Conservation (phyloP, 805 yeast species). For the Maudiozyma serrabonitensis region DNA sequence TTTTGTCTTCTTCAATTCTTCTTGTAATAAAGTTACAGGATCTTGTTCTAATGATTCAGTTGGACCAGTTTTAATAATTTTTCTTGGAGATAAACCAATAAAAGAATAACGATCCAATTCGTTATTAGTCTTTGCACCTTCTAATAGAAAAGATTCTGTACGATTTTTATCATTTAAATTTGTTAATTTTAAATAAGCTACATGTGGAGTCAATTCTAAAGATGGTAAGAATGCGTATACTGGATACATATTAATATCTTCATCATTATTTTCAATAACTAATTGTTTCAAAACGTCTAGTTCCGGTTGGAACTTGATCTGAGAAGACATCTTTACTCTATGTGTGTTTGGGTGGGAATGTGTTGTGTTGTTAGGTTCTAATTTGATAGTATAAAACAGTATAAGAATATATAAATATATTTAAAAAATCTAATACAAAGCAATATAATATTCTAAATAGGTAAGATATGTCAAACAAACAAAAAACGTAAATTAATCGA, state of each 20-base stretch:
- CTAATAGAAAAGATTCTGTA: slow-evolving; percentile 70
- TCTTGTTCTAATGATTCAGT: slow-evolving; percentile 46
- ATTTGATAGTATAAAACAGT: too few species aligned
- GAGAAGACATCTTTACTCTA: not conserved
- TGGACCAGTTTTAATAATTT: slow-evolving; percentile 71
- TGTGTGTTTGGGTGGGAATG: not conserved
- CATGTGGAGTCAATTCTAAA: slow-evolving; percentile 78
- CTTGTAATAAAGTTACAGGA: slow-evolving; percentile 66
- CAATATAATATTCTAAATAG: too few species aligned
- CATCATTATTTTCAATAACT: slow-evolving; percentile 30
- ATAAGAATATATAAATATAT: too few species aligned
- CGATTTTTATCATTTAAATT: slow-evolving; percentile 45
- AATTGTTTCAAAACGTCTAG: slow-evolving; percentile 36
- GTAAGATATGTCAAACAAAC: too few species aligned
- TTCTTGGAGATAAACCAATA: slow-evolving; percentile 78
- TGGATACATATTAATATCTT: slow-evolving; percentile 64
- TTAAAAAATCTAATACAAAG: too few species aligned
- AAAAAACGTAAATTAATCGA: too few species aligned
- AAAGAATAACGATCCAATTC: slow-evolving; percentile 84
- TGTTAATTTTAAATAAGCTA: slow-evolving; percentile 79
- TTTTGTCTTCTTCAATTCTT: slow-evolving; percentile 53
- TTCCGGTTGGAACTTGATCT: slow-evolving; percentile 40
- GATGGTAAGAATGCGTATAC: slow-evolving; percentile 65
- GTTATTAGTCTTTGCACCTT: slow-evolving; percentile 84
- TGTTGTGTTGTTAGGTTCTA: not conserved